A percentile compares a stretch with the other conserved stretches of the same genome.
These are phyloP conservation scores for Limnanthes douglasii DNA, from an alignment of 345 rosid genomes.

Conservation along the genomic window DNA sequence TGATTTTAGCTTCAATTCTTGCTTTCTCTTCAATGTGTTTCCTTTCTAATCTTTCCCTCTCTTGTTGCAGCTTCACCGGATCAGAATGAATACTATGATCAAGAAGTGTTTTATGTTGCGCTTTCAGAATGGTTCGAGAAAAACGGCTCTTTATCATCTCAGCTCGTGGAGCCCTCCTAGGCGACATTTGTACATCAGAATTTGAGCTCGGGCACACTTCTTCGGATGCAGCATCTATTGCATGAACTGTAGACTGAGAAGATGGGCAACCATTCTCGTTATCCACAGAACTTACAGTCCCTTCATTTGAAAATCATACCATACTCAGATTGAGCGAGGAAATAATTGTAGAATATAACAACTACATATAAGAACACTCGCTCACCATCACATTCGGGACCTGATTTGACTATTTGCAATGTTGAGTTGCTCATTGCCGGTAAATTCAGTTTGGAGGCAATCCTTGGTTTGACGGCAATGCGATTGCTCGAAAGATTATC, in stretches of 20 bases:
- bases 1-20: conserved; percentile 56
- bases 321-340: too few species aligned
- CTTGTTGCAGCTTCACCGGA: conserved; percentile 34
- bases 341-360: conserved; percentile 7
- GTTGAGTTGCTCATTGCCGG: conserved; percentile 24
- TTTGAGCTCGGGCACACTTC: conserved; percentile 29
- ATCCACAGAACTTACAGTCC: conserved; percentile 44
- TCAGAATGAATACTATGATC: conserved; percentile 48
- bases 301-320: conserved; percentile 16
- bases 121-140: conserved; percentile 60
- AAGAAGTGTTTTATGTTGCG: conserved; percentile 46
- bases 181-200: conserved; percentile 38
- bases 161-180: conserved; percentile 71
- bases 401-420: conserved; percentile 36
- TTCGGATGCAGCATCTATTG: conserved; percentile 18
- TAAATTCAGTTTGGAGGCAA: conserved; percentile 26
- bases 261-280: conserved; percentile 32
- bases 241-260: conserved; percentile 23
- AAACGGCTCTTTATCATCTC: conserved; percentile 62
- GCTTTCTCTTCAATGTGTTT: conserved; percentile 67
- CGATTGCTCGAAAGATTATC: conserved; percentile 14
- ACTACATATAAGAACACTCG: conserved; percentile 7
- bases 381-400: conserved; percentile 70
- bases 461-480: too few species aligned
- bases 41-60: conserved; percentile 55